Evolutionary conservation across 169 alveolate species (phyloP).

Genomic region (Cryptosporidium viatorum): DNA sequence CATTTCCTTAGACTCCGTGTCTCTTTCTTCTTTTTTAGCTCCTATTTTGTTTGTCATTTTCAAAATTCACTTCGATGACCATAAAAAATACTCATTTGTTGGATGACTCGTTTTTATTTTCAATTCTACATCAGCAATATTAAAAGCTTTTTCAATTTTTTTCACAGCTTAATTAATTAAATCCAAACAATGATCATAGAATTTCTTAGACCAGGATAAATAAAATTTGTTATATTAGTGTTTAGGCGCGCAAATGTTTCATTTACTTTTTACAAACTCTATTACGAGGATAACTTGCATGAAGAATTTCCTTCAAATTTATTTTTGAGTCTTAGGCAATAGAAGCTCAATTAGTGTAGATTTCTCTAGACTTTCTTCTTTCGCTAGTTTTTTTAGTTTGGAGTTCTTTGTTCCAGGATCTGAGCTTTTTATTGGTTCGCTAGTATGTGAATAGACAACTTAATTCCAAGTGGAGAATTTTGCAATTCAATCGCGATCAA

Average conservation of each 20-base stretch:
- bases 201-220: not conserved
- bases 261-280: slow-evolving; percentile 1
- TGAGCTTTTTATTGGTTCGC: not conserved
- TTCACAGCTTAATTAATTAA: slow-evolving; percentile 12
- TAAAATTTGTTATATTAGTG: not conserved
- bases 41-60: slow-evolving; percentile 13
- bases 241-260: slow-evolving; percentile 40
- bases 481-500: not conserved
- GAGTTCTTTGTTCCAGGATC: not conserved
- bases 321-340: not conserved
- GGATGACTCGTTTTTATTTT: slow-evolving; percentile 16
- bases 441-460: not conserved
- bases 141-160: not conserved
- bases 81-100: slow-evolving; percentile 48
- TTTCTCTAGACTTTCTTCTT: not conserved
- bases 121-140: slow-evolving; percentile 30
- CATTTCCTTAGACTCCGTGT: slow-evolving; percentile 5
- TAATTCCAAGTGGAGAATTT: not conserved
- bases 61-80: slow-evolving; percentile 19
- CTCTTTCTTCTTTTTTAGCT: slow-evolving; percentile 19
- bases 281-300: slow-evolving; percentile 63
- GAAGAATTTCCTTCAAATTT: not conserved
- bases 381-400: not conserved
- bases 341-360: not conserved
- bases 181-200: slow-evolving; percentile 41